Evolutionary conservation across 345 rosid genomes (phyloP).

Genomic region (Hirschfeldia incana): DNA sequence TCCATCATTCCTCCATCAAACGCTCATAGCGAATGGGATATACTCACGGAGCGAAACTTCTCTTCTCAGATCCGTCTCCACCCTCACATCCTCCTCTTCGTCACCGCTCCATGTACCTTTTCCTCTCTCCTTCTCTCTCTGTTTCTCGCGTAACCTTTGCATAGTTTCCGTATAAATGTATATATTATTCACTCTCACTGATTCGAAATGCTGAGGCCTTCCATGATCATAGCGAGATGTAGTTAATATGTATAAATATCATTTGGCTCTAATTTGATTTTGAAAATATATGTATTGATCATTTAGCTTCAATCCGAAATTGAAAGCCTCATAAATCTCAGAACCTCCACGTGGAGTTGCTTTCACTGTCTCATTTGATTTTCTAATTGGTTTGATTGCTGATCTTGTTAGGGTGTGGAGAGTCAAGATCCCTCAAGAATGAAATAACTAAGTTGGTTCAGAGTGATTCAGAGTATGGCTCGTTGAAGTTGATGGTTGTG

Average conservation of each 20-base stretch:
- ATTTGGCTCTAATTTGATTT: neutral
- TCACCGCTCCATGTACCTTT: conserved; percentile 69
- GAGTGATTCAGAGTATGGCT: conserved; percentile 42
- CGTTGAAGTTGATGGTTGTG: conserved; percentile 60
- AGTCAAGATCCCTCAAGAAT: conserved; percentile 72
- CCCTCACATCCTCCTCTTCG: conserved; percentile 68
- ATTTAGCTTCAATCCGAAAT: neutral
- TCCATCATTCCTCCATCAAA: neutral
- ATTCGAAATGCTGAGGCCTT: neutral
- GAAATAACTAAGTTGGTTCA: conserved; percentile 50
- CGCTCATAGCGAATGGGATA: conserved; percentile 57
- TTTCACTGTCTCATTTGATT: neutral
- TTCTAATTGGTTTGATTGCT: conserved; percentile 3
- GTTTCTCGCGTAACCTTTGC: neutral
- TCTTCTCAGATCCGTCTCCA: conserved; percentile 83
- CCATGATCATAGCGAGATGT: neutral
- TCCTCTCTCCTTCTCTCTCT: neutral
- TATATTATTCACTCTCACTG: neutral
- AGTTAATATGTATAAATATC: neutral
- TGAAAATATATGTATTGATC: neutral
- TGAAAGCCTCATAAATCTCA: neutral
- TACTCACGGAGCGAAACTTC: conserved; percentile 69
- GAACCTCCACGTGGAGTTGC: neutral
- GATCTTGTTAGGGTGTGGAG: conserved; percentile 79
- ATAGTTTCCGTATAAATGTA: conserved; percentile 15